Evolutionary conservation across 78 protist genomes (phyloP).

Genomic region (slime mould (Dictyostelium discoideum)): dicty_2.7 NC_007091.3:3546001-3546500

Average conservation of each 20-base stretch:
- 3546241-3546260: too few species aligned
- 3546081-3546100: too few species aligned
- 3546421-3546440: neutral
- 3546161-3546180: neutral
- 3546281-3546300: neutral
- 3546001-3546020: neutral
- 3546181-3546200: neutral
- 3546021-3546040: neutral
- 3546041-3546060: neutral
- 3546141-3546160: neutral
- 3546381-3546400: neutral
- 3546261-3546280: neutral
- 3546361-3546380: neutral
- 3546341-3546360: neutral
- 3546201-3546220: too few species aligned
- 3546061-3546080: neutral
- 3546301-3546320: too few species aligned
- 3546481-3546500: too few species aligned
- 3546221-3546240: neutral
- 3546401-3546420: neutral
- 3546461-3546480: too few species aligned
- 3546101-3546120: neutral
- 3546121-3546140: neutral
- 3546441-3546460: too few species aligned
- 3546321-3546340: neutral